phyloP scores from a whole-genome alignment of 2,329 filamentous ascomycete species.

The Metarhizium anisopliae region DNA sequence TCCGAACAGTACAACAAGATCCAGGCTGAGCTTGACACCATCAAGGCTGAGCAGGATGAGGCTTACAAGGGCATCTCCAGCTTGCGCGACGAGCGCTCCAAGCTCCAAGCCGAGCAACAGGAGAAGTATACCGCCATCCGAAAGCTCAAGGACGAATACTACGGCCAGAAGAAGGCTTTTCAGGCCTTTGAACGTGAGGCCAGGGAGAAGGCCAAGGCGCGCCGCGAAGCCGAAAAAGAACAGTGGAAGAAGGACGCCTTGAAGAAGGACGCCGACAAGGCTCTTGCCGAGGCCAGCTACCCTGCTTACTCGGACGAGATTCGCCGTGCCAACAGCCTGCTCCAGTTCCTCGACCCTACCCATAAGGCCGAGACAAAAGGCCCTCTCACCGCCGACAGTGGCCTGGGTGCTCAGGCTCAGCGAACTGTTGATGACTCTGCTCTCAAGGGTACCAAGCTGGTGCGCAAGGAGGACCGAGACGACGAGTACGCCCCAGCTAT shows the following conservation, averaged over 20 bases:
- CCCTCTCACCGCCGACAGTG: conserved; percentile 54
- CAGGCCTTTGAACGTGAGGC: conserved; percentile 77
- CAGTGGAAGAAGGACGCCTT: conserved; percentile 62
- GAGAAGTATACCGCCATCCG: conserved; percentile 75
- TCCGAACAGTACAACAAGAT: conserved; percentile 79
- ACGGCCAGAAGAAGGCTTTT: conserved; percentile 71
- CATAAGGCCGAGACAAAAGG: conserved; percentile 55
- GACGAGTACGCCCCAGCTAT: conserved; percentile 76
- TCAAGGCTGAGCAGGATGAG: conserved; percentile 88
- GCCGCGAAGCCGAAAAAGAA: conserved; percentile 72
- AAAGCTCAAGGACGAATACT: conserved; percentile 86
- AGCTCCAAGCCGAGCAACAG: conserved; percentile 77
- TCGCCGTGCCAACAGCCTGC: conserved; percentile 74
- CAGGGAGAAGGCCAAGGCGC: conserved; percentile 66
- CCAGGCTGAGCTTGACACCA: conserved; percentile 76
- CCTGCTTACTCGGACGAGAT: conserved; percentile 93
- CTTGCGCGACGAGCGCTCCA: conserved; percentile 77
- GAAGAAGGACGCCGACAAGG: conserved; percentile 65
- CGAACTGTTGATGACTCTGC: conserved; percentile 78
- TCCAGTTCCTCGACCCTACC: conserved; percentile 82
- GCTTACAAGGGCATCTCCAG: conserved; percentile 80
- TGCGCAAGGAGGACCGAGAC: conserved; percentile 79
- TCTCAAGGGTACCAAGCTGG: conserved; percentile 75
- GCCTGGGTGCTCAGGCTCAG: conserved; percentile 68
- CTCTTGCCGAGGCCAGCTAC: conserved; percentile 73